Base-by-base conservation (phyloP, 805 yeast species). In the Suhomyces pyralidae region DNA sequence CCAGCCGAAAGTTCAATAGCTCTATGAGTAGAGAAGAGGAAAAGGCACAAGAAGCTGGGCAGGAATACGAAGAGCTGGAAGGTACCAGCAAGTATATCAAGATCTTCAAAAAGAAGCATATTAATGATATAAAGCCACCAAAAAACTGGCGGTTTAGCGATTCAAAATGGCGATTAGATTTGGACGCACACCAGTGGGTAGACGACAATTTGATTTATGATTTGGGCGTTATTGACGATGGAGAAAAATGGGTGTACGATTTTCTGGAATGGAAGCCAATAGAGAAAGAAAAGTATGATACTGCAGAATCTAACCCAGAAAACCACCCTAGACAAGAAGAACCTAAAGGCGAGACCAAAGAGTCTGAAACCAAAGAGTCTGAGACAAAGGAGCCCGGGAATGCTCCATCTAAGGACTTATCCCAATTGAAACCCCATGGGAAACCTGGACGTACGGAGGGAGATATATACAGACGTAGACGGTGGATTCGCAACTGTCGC, bases 181-280 rank as follows among this genome's bases (percentile, higher is more conserved):
- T 84, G 46, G 71, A 79, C 17, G 90, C 90, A 0, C 69, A 71
- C 24, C 66, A 61, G 2, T 90, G 96, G 96, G 88, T 85, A 7
- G 67, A 68, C 45, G 62, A 68, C 2, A 78, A 81, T 50, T 70
- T 80, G 48, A 68, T 86, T 12, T 53, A 60, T 26, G 85, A 81
- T 52, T 67, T 81, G 45, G 82, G 86, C 14, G 77, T 74, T 19
- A 74, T 88, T 19, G 96, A 90, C 68, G 73, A 80, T 26, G 91
- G 84, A 51, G 88, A 86, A 40, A 90, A 90, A 66, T 90, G 96
- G 96, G 93, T 88, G 17, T 90, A 90, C 65, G 96, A 90, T 65
- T 63, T 46, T 40, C 51, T 46, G 32, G 51, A 52, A 3, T 45
- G 26, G 48, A 42, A n/a, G n/a, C 17, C 36, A 32, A n/a, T 7